Evolutionary conservation across 148 eudicot species (phyloP).

Genomic region (Camellia japonica): DNA sequence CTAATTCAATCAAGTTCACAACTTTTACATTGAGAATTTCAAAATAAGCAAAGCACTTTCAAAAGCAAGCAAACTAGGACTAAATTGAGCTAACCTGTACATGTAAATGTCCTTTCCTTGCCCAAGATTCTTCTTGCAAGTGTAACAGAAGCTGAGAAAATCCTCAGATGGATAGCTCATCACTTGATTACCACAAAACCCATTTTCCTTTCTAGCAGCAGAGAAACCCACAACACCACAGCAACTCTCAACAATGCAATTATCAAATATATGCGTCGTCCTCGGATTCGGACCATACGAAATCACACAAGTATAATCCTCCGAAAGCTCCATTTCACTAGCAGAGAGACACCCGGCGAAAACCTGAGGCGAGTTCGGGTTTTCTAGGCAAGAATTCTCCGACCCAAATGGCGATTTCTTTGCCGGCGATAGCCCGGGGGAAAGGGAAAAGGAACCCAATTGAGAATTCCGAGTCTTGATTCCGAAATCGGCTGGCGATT

Average conservation of each 20-base stretch:
- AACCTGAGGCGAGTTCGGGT: constrained; percentile 22
- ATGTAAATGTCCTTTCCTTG: constrained; percentile 57
- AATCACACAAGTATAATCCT: constrained; percentile 67
- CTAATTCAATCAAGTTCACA: background rate
- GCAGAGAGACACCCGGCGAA: constrained; percentile 29
- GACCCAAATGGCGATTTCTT: constrained; percentile 37
- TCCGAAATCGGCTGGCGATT: constrained; percentile 53
- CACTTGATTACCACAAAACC: constrained; percentile 9
- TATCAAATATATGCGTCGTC: constrained; percentile 62
- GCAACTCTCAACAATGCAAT: constrained; percentile 59
- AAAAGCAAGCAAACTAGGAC: background rate
- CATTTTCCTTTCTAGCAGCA: constrained; percentile 17
- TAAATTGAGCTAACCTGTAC: constrained; percentile 48
- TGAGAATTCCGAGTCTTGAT: constrained; percentile 49
- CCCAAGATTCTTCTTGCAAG: constrained; percentile 56
- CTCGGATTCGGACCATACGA: constrained; percentile 55
- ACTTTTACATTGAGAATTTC: background rate
- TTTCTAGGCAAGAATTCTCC: constrained; percentile 19
- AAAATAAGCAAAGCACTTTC: no score
- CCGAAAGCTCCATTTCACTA: constrained; percentile 65
- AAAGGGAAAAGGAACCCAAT: constrained; percentile 26
- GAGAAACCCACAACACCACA: constrained; percentile 29
- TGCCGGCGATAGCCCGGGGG: constrained; percentile 19
- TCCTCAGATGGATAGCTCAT: constrained; percentile 49
- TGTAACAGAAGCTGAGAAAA: constrained; percentile 55